A percentile compares a stretch with the other conserved stretches of the same genome.
phyloP scores from a whole-genome alignment of 2,329 filamentous ascomycete species.

The Sphaerulina musiva region DNA sequence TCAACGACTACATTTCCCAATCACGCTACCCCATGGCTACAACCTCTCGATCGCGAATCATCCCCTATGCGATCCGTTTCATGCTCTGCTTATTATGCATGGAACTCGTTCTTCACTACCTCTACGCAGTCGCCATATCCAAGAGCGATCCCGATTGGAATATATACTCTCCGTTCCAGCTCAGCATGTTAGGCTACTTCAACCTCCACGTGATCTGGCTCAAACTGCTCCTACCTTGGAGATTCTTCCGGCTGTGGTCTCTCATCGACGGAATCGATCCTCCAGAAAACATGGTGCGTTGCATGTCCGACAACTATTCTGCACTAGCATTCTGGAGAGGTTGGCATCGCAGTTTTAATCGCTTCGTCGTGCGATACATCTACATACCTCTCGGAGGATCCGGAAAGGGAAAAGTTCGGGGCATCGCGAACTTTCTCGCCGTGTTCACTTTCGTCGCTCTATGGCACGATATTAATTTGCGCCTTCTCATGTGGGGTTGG shows the following conservation, averaged over 20 bases:
- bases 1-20: conserved; percentile 96
- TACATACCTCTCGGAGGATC: conserved; percentile 83
- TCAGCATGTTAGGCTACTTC: conserved; percentile 87
- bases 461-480: conserved; percentile 94
- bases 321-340: conserved; percentile 87
- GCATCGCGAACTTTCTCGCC: conserved; percentile 67
- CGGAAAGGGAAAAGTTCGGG: conserved; percentile 47
- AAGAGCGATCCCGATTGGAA: conserved; percentile 73
- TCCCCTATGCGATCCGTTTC: conserved; percentile 79
- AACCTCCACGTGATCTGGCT: conserved; percentile 97
- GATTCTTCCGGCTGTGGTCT: conserved; percentile 97
- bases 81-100: conserved; percentile 72
- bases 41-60: conserved; percentile 60
- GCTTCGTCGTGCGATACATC: conserved; percentile 89
- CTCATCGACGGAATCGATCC: conserved; percentile 86
- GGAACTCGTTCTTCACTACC: conserved; percentile 85
- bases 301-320: conserved; percentile 91
- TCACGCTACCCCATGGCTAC: conserved; percentile 65
- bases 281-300: conserved; percentile 96
- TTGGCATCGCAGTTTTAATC: conserved; percentile 94
- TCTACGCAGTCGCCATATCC: conserved; percentile 89
- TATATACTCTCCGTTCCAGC: conserved; percentile 76
- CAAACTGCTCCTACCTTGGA: conserved; percentile 92
- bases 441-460: conserved; percentile 96
- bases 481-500: conserved; percentile 93